Percentiles rank a stretch among this genome's conserved stretches.
phyloP scores from a whole-genome alignment of 2,329 filamentous ascomycete species.

The Pestalotiopsis sp. region DNA sequence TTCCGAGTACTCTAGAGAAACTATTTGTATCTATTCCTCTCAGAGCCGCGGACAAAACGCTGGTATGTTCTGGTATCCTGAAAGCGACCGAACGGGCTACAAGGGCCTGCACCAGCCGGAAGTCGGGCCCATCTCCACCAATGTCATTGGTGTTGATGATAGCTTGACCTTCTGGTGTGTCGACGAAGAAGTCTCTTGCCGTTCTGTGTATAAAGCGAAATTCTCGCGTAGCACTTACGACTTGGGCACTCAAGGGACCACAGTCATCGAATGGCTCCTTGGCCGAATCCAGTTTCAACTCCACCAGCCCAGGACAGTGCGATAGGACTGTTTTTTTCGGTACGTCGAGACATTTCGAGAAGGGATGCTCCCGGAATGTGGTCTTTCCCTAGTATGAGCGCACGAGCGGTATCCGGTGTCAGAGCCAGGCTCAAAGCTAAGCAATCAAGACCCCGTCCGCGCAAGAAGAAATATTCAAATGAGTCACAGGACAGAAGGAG shows the following conservation, averaged over 20 bases:
- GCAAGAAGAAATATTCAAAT: background rate
- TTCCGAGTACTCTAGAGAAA: background rate
- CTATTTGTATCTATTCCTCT: accelerated
- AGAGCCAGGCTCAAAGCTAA: background rate
- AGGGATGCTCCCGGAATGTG: background rate
- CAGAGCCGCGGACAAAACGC: background rate
- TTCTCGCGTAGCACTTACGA: background rate
- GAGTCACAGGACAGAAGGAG: background rate
- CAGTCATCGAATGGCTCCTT: background rate
- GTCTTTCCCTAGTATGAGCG: background rate
- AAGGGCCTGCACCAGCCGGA: background rate
- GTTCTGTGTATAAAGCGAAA: background rate
- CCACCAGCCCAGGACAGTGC: background rate
- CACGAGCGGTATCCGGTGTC: background rate
- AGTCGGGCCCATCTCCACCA: background rate
- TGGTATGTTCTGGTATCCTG: background rate
- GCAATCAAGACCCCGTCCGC: background rate
- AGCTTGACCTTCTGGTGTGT: background rate
- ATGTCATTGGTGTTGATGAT: background rate
- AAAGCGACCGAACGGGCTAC: background rate
- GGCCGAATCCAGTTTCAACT: background rate
- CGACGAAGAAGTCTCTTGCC: background rate
- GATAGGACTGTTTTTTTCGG: background rate
- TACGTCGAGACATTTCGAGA: background rate
- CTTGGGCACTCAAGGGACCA: background rate